A percentile compares a stretch with the other conserved stretches of the same genome.
Evolutionary conservation across 495 filamentous ascomycete species (phyloP).

Genomic region (Daldinia vernicosa): DNA sequence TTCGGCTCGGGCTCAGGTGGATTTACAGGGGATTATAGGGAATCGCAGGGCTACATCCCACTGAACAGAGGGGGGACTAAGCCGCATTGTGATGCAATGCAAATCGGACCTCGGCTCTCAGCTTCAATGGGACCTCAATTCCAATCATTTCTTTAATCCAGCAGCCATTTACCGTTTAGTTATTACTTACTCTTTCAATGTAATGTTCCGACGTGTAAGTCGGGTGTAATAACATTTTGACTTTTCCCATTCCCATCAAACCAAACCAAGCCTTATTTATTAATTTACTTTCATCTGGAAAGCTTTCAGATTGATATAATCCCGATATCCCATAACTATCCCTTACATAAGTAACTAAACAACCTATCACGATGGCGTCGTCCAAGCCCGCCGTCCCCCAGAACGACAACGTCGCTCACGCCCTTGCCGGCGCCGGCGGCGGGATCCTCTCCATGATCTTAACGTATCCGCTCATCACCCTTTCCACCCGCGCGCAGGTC

Average conservation of each 20-base stretch:
- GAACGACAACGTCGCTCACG: conserved; percentile 91
- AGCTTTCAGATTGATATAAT: not conserved
- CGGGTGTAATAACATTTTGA: not conserved
- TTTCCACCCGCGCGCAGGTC: conserved; percentile 97
- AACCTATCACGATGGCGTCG: conserved; percentile 42
- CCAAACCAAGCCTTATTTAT: not conserved
- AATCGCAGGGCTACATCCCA: conserved; percentile 11
- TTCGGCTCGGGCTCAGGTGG: not conserved
- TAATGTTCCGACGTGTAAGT: not conserved
- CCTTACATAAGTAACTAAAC: not conserved
- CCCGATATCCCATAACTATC: too few relatives aligned
- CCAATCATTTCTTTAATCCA: not conserved
- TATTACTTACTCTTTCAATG: not conserved
- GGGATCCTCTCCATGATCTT: conserved; percentile 94
- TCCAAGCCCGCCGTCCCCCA: conserved; percentile 66
- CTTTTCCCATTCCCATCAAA: not conserved
- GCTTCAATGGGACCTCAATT: conserved; percentile 6
- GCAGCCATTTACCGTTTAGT: not conserved
- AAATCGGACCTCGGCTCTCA: conserved; percentile 49
- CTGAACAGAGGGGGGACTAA: conserved; percentile 13
- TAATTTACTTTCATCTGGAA: not conserved
- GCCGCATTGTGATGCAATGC: conserved; percentile 48
- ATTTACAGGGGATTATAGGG: not conserved
- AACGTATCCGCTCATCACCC: conserved; percentile 97
- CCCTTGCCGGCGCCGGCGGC: conserved; percentile 86